A percentile compares a stretch with the other conserved stretches of the same genome.
These are phyloP conservation scores for Cystobasidiaceae sp. DNA, from an alignment of 1,284 basidiomycete genomes.

Conservation along the genomic window DNA sequence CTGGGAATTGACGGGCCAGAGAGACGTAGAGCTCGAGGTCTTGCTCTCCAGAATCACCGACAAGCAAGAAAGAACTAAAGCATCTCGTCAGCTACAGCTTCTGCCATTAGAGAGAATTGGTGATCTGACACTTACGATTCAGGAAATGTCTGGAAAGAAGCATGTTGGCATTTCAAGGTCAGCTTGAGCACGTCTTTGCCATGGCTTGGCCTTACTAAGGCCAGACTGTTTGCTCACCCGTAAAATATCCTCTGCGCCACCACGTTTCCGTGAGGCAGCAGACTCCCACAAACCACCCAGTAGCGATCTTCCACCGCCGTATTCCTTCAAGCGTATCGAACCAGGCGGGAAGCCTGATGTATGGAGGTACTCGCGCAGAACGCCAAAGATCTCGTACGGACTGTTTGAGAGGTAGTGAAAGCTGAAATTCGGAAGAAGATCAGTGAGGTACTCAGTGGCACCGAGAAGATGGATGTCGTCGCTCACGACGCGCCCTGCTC, in stretches of 20 bases:
- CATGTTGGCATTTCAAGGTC: no score
- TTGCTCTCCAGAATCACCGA: constrained; percentile 84
- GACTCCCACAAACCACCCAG: constrained; percentile 71
- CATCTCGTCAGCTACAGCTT: no score
- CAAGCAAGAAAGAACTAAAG: constrained; percentile 80
- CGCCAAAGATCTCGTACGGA: constrained; percentile 75
- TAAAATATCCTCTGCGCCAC: constrained; percentile 61
- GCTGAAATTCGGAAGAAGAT: constrained; percentile 35
- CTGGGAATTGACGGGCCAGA: constrained; percentile 62
- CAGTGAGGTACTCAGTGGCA: not conserved
- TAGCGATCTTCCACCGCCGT: constrained; percentile 66
- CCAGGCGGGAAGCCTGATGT: constrained; percentile 62
- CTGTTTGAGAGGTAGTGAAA: constrained; percentile 65
- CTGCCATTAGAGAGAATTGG: not conserved
- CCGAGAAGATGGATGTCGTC: no score
- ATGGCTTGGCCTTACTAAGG: no score
- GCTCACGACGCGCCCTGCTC: constrained; percentile 72
- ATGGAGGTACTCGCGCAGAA: constrained; percentile 71
- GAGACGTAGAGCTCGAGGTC: constrained; percentile 76
- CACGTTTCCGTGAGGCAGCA: constrained; percentile 66
- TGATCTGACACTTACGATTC: constrained; percentile 51
- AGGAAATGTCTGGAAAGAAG: constrained; percentile 41
- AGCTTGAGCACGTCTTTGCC: no score
- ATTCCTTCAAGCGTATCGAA: constrained; percentile 64
- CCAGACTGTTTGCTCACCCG: constrained; percentile 56